A percentile compares a stretch with the other conserved stretches of the same genome.
Conservation (phyloP, 345 rosid species). For the Atalantia buxifolia region DNA sequence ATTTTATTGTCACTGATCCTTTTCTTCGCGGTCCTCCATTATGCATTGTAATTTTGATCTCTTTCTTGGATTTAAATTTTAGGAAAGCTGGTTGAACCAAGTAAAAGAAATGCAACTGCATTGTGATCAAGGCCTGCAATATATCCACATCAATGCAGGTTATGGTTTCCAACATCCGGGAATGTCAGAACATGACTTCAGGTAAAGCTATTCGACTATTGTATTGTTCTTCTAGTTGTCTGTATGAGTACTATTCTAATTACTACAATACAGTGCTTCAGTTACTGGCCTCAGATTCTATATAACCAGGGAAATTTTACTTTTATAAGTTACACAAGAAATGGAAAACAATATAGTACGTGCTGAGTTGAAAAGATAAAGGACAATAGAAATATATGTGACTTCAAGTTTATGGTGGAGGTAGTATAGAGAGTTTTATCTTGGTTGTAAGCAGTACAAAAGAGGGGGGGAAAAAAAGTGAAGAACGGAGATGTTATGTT, state of each 20-base stretch:
- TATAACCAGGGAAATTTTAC: neutral
- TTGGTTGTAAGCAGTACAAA: neutral
- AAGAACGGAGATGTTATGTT: too few relatives aligned
- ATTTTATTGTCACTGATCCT: neutral
- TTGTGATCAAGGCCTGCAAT: conserved; percentile 74
- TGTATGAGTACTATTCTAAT: neutral
- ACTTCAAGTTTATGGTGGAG: neutral
- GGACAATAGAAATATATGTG: neutral
- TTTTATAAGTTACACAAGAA: neutral
- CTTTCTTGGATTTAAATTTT: conserved; percentile 25
- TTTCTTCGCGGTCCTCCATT: neutral
- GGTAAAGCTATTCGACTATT: conserved; percentile 36
- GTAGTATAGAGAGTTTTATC: neutral
- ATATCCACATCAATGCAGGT: conserved; percentile 35
- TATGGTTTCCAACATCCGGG: conserved; percentile 41
- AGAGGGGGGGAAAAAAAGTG: too few relatives aligned
- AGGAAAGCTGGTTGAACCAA: conserved; percentile 75
- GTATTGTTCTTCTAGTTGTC: conserved; percentile 3
- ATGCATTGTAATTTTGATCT: neutral
- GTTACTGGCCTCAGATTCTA: neutral
- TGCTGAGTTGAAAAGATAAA: neutral
- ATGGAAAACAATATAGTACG: neutral
- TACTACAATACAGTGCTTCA: neutral
- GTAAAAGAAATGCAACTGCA: conserved; percentile 74
- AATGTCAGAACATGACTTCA: conserved; percentile 28